Percentiles rank a stretch among this genome's conserved stretches.
These are phyloP conservation scores for Stemphylium vesicarium DNA, from an alignment of 2,329 filamentous ascomycete species.

Conservation along the genomic window DNA sequence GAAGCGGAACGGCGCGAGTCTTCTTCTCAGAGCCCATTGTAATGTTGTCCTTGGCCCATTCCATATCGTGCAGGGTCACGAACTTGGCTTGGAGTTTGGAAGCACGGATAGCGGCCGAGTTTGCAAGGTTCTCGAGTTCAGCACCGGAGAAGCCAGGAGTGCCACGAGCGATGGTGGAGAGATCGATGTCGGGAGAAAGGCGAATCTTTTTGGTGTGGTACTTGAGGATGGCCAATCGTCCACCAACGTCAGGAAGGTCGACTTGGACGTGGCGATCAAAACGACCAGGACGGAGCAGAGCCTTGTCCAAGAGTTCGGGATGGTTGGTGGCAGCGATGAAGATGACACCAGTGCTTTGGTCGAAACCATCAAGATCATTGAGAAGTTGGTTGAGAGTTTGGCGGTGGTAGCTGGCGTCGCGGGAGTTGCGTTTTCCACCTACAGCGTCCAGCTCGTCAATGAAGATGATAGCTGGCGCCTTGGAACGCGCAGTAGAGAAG, in stretches of 20 bases:
- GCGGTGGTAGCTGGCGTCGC: constrained; percentile 93
- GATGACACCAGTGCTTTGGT: constrained; percentile 92
- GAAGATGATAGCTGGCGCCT: constrained; percentile 92
- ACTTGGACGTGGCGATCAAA: constrained; percentile 95
- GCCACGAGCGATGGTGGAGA: constrained; percentile 81
- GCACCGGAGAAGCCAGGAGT: constrained; percentile 94
- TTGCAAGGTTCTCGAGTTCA: constrained; percentile 95
- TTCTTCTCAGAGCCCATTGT: constrained; percentile 94
- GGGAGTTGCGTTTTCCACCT: constrained; percentile 88
- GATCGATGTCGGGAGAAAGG: constrained; percentile 77
- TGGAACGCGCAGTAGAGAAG: constrained; percentile 80
- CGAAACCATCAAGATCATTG: constrained; percentile 96
- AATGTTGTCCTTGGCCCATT: constrained; percentile 98
- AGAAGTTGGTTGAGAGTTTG: constrained; percentile 97
- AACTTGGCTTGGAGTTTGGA: constrained; percentile 80
- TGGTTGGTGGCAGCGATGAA: constrained; percentile 97
- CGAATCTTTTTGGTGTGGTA: constrained; percentile 95
- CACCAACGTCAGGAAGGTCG: constrained; percentile 87
- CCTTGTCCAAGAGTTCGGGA: constrained; percentile 91
- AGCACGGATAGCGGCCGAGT: constrained; percentile 94
- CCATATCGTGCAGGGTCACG: constrained; percentile 81
- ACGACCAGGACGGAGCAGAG: constrained; percentile 88
- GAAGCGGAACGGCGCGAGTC: constrained; percentile 86
- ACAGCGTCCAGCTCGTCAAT: constrained; percentile 95
- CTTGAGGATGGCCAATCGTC: constrained; percentile 88